Conservation (phyloP, 208 protist species). For the Tritrichomonas musculus region DNA sequence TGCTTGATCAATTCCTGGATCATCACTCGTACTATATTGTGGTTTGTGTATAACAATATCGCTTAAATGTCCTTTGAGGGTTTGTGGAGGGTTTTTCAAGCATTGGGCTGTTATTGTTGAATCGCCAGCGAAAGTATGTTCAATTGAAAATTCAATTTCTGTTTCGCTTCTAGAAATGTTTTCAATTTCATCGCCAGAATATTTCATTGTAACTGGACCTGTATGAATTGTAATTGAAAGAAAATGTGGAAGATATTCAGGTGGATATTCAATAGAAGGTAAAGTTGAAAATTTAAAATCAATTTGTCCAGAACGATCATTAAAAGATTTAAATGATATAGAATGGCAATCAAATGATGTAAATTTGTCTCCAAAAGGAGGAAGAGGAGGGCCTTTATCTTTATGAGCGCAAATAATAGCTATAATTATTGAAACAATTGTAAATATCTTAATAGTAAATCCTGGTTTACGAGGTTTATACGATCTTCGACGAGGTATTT, state of each 20-base stretch:
- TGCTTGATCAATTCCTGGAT: background rate
- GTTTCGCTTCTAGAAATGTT: background rate
- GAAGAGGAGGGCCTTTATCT: background rate
- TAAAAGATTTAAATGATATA: background rate
- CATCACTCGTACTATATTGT: background rate
- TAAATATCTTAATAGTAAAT: too few species aligned
- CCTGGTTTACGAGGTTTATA: too few species aligned
- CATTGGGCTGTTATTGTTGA: background rate
- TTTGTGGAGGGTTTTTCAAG: background rate
- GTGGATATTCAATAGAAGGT: background rate
- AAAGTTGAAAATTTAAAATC: background rate
- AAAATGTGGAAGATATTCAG: conserved; percentile 31
- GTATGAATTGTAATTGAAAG: background rate
- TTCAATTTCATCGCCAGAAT: background rate
- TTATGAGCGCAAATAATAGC: too few species aligned
- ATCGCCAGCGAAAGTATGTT: background rate
- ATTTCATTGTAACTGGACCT: background rate
- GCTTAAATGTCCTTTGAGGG: background rate
- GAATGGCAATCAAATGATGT: background rate
- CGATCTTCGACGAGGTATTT: too few species aligned
- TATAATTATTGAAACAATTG: background rate
- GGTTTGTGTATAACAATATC: background rate
- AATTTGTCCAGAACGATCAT: background rate
- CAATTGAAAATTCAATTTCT: background rate
- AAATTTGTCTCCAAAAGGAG: background rate